These are phyloP conservation scores for Zygoascus hellenicus DNA, from an alignment of 1,139 yeast genomes.

Conservation along the genomic window DNA sequence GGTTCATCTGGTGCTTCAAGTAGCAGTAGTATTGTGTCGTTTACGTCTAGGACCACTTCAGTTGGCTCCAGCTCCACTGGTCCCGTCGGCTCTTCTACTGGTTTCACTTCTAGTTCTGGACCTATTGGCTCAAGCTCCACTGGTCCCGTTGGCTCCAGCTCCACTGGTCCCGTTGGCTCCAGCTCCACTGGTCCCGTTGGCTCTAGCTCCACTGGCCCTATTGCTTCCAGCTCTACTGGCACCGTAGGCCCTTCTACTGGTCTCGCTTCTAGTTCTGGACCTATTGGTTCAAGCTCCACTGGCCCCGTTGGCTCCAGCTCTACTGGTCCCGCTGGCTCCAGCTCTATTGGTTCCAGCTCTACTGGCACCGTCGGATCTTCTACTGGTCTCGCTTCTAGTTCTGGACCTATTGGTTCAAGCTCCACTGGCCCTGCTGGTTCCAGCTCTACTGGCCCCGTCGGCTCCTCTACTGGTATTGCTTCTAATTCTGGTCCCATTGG, in stretches of 20 bases:
- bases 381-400: background rate
- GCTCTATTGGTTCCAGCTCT: too few relatives aligned
- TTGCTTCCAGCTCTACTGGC: background rate
- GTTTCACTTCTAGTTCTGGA: background rate
- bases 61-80: background rate
- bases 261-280: background rate
- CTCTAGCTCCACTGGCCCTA: too few relatives aligned
- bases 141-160: background rate
- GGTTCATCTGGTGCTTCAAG: background rate
- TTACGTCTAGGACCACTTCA: background rate
- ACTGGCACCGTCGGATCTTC: background rate
- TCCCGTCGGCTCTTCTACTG: background rate
- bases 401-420: background rate
- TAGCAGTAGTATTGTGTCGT: background rate
- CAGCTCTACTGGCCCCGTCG: background rate
- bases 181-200: background rate
- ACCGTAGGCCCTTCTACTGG: background rate
- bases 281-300: background rate
- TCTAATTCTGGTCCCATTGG: background rate
- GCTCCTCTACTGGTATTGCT: background rate
- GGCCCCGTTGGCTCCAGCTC: conserved; percentile 1
- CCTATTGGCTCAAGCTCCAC: background rate
- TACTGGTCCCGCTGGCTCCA: too few relatives aligned
- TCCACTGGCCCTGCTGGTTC: background rate
- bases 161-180: background rate